A percentile compares a stretch with the other conserved stretches of the same genome.
These are phyloP conservation scores for Paraglomus occultum DNA, from an alignment of 192 early-diverging fungal species.

Conservation along the genomic window DNA sequence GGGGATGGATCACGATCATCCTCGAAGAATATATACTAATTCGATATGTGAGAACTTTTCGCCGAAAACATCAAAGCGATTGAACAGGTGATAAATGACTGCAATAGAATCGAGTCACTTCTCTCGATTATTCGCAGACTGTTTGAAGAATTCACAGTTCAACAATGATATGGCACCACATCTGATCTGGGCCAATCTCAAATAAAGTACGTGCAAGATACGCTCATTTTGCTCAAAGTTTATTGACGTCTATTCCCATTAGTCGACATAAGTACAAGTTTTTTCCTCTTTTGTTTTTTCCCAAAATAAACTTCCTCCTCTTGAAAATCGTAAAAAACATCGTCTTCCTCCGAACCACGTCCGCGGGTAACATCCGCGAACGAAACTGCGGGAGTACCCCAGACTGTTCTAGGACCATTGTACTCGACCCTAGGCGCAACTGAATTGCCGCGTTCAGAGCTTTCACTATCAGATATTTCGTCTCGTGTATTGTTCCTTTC, in stretches of 20 bases:
- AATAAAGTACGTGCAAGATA: too few relatives aligned
- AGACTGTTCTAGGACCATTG: slow-evolving; percentile 23
- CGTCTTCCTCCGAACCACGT: neutral
- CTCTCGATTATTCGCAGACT: too few relatives aligned
- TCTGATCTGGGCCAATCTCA: too few relatives aligned
- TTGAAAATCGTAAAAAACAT: neutral
- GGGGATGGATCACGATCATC: too few relatives aligned
- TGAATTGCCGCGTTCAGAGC: neutral
- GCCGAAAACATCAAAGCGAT: too few relatives aligned
- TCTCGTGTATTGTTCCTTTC: neutral
- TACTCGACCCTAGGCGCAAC: neutral
- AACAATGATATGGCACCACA: too few relatives aligned
- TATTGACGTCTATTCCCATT: slow-evolving; percentile 5
- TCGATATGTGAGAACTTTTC: too few relatives aligned
- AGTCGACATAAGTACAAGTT: slow-evolving; percentile 23
- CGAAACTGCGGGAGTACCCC: slow-evolving; percentile 24
- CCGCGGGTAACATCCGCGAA: slow-evolving; percentile 10
- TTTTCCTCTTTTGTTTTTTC: slow-evolving; percentile 28
- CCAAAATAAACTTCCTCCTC: slow-evolving; percentile 24
- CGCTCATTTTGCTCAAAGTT: too few relatives aligned
- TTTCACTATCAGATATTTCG: neutral
- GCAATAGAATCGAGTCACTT: too few relatives aligned
- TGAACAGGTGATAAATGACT: too few relatives aligned
- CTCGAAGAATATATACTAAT: too few relatives aligned
- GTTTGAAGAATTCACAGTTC: too few relatives aligned